Evolutionary conservation across 1,284 basidiomycete species (phyloP).

Genomic region (Sporisorium graminicola): DNA sequence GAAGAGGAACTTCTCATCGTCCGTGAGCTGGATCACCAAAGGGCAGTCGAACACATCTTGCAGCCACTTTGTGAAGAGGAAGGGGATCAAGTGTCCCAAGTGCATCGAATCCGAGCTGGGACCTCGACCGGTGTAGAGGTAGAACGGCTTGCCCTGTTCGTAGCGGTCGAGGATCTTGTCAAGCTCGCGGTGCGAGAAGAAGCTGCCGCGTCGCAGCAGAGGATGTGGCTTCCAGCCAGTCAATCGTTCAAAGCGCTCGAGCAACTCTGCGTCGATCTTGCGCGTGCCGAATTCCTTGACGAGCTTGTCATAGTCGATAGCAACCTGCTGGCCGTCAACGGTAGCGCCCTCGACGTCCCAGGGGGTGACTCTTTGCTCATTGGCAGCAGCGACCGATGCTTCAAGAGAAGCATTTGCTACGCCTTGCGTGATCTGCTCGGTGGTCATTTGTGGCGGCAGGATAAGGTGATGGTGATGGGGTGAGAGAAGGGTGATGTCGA

Average conservation of each 20-base stretch:
- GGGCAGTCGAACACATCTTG: slow-evolving; percentile 97
- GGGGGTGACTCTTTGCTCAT: slow-evolving; percentile 87
- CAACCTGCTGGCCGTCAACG: slow-evolving; percentile 83
- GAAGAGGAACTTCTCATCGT: slow-evolving; percentile 99
- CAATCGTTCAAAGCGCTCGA: slow-evolving; percentile 89
- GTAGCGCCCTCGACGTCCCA: slow-evolving; percentile 98
- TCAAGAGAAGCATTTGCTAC: slow-evolving; percentile 53
- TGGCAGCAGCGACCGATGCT: slow-evolving; percentile 41
- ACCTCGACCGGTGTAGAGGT: slow-evolving; percentile 96
- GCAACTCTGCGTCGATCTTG: slow-evolving; percentile 80
- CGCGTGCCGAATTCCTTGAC: slow-evolving; percentile 93
- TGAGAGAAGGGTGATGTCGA: slow-evolving; percentile 6
- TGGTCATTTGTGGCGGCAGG: slow-evolving; percentile 26
- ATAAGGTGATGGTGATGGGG: slow-evolving; percentile 3
- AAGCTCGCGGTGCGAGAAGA: slow-evolving; percentile 98
- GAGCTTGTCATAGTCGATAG: slow-evolving; percentile 92
- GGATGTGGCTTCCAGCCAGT: slow-evolving; percentile 93
- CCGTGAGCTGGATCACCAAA: slow-evolving; percentile 93
- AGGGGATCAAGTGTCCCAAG: slow-evolving; percentile 96
- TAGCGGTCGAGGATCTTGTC: slow-evolving; percentile 93
- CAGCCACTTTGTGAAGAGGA: slow-evolving; percentile 98
- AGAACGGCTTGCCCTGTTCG: slow-evolving; percentile 97
- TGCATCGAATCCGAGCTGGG: slow-evolving; percentile 98
- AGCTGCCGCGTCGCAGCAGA: slow-evolving; percentile 89
- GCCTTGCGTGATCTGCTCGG: slow-evolving; percentile 51